These are phyloP conservation scores for Hypoxylon sp. DNA, from an alignment of 2,329 filamentous ascomycete genomes.

Conservation along the genomic window DNA sequence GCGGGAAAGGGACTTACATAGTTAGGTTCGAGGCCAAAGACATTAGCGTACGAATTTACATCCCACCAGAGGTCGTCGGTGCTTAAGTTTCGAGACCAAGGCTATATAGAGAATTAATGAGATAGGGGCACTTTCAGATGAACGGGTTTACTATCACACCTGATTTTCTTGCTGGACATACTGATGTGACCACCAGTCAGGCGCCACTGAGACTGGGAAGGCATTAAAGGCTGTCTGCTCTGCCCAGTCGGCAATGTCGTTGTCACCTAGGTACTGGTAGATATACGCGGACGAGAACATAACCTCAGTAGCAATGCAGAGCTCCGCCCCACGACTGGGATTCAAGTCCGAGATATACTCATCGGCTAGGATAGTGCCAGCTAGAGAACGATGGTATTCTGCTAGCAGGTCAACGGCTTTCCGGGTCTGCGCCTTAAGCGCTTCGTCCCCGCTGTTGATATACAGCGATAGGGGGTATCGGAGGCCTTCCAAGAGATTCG, in stretches of 20 bases:
- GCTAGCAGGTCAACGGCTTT: conserved; percentile 56
- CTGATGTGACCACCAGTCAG: conserved; percentile 70
- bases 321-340: conserved; percentile 54
- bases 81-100: conserved; percentile 60
- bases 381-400: conserved; percentile 56
- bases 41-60: conserved; percentile 59
- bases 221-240: conserved; percentile 68
- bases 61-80: conserved; percentile 60
- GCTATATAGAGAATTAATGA: conserved; percentile 44
- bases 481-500: conserved; percentile 48
- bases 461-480: conserved; percentile 57
- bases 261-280: conserved; percentile 49
- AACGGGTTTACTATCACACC: conserved; percentile 26
- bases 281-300: conserved; percentile 48
- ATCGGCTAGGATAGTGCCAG: conserved; percentile 58
- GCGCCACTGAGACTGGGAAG: conserved; percentile 64
- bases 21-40: conserved; percentile 66
- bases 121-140: not conserved
- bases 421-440: conserved; percentile 52
- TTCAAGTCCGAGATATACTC: conserved; percentile 55
- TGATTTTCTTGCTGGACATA: conserved; percentile 69
- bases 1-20: conserved; percentile 50
- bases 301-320: conserved; percentile 48
- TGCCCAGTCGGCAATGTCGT: conserved; percentile 61
- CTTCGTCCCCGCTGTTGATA: conserved; percentile 55